Percentiles rank a stretch among this genome's conserved stretches.
phyloP scores from a whole-genome alignment of 2,329 filamentous ascomycete species.

The Dothistroma pini region DNA sequence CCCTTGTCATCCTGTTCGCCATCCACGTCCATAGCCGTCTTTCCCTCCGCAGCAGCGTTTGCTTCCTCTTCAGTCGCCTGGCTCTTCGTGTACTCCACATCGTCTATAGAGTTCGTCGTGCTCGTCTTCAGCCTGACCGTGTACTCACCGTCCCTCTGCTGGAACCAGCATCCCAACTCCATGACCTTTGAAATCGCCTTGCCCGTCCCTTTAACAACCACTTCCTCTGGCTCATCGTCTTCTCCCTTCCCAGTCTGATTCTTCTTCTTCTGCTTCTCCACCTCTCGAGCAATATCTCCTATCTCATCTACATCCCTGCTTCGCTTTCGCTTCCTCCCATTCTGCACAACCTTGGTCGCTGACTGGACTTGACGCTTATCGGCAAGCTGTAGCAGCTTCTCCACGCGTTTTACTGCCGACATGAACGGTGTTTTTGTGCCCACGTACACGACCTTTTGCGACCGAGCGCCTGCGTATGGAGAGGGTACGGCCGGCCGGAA shows the following conservation, averaged over 20 bases:
- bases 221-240: constrained; percentile 41
- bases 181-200: constrained; percentile 63
- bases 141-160: constrained; percentile 55
- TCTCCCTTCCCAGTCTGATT: constrained; percentile 25
- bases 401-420: constrained; percentile 62
- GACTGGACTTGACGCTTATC: constrained; percentile 50
- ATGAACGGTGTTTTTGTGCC: constrained; percentile 64
- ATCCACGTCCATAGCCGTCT: constrained; percentile 11
- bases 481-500: constrained; percentile 54
- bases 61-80: constrained; percentile 19
- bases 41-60: constrained; percentile 13
- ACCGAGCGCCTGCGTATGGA: constrained; percentile 47
- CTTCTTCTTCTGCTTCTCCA: constrained; percentile 28
- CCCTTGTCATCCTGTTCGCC: constrained; percentile 4
- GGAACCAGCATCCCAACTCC: constrained; percentile 62
- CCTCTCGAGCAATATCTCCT: constrained; percentile 36
- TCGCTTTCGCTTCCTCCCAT: constrained; percentile 19
- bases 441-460: constrained; percentile 62
- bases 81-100: constrained; percentile 48
- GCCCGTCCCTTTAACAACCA: constrained; percentile 62
- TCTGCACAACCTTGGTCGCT: constrained; percentile 33
- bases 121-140: constrained; percentile 58
- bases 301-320: constrained; percentile 12
- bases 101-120: constrained; percentile 64
- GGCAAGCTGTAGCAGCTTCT: constrained; percentile 58